Evolutionary conservation across 176 grass and related monocot species (phyloP).

Genomic region (Urochloa ruziziensis): DNA sequence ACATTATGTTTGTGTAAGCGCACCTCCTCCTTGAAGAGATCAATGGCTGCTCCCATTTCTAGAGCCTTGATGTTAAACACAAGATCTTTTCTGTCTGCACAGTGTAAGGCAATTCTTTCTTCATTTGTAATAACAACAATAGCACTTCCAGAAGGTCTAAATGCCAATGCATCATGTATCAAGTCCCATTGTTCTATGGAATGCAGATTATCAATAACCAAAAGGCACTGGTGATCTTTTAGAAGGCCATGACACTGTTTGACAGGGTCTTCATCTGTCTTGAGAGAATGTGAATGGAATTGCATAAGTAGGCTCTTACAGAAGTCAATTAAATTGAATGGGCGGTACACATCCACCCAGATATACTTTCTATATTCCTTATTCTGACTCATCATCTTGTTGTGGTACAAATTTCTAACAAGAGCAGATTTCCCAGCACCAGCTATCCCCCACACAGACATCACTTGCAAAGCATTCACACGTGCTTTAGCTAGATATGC

Average conservation of each 20-base stretch:
- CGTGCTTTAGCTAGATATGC: not conserved
- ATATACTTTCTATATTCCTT: not conserved
- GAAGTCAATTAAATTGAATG: not conserved
- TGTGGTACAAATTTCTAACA: not conserved
- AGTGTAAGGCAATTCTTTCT: not conserved
- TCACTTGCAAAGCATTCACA: not conserved
- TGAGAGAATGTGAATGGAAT: not conserved
- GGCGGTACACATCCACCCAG: not conserved
- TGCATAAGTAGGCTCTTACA: not conserved
- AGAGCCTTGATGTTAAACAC: not conserved
- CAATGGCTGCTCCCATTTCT: not conserved
- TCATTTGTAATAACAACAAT: not conserved
- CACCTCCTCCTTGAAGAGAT: not conserved
- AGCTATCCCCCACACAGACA: conserved; percentile 15
- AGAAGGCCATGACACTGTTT: not conserved
- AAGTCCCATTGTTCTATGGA: not conserved
- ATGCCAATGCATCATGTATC: not conserved
- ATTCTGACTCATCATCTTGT: not conserved
- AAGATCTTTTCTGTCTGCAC: not conserved
- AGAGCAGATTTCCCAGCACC: not conserved
- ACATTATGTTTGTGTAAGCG: not conserved
- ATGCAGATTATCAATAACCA: not conserved
- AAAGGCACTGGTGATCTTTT: not conserved
- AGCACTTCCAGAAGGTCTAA: not conserved
- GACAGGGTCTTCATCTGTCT: not conserved